Conservation (phyloP, 1,139 yeast species). For the Debaryomyces nepalensis region DNA sequence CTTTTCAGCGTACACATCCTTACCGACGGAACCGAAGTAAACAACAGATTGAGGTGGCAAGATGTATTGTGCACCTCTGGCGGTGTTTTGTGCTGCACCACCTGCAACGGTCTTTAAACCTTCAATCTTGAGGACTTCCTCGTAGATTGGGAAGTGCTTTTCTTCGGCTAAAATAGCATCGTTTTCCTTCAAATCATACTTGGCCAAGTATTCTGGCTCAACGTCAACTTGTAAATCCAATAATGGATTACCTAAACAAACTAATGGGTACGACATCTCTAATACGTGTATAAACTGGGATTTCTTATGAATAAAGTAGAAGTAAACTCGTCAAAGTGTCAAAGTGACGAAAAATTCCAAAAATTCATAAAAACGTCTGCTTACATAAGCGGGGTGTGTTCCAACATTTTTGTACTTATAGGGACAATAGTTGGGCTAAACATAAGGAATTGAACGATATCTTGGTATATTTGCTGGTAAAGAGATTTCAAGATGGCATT, state of each 20-base stretch:
- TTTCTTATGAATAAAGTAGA: no score
- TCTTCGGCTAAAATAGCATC: conserved; percentile 95
- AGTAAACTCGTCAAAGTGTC: no score
- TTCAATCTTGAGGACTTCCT: conserved; percentile 67
- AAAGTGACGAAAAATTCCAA: neutral
- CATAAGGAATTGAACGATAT: no score
- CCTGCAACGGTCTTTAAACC: conserved; percentile 86
- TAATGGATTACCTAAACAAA: conserved; percentile 65
- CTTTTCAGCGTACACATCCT: conserved; percentile 84
- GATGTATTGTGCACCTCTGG: conserved; percentile 96
- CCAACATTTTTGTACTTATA: conserved; percentile 2
- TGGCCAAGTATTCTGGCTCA: conserved; percentile 66
- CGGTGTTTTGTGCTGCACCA: conserved; percentile 99
- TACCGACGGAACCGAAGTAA: conserved; percentile 96
- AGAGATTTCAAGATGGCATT: conserved; percentile 2
- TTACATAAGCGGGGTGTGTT: neutral
- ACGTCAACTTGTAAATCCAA: conserved; percentile 89
- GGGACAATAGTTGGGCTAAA: neutral
- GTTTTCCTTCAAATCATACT: conserved; percentile 85
- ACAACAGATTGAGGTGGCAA: conserved; percentile 83
- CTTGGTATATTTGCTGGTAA: no score
- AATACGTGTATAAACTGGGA: no score
- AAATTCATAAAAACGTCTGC: neutral
- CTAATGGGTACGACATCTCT: conserved; percentile 47
- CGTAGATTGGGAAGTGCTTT: conserved; percentile 83